A percentile compares a stretch with the other conserved stretches of the same genome.
These are phyloP conservation scores for Aureobasidium sp. DNA, from an alignment of 2,329 filamentous ascomycete genomes.

Conservation along the genomic window DNA sequence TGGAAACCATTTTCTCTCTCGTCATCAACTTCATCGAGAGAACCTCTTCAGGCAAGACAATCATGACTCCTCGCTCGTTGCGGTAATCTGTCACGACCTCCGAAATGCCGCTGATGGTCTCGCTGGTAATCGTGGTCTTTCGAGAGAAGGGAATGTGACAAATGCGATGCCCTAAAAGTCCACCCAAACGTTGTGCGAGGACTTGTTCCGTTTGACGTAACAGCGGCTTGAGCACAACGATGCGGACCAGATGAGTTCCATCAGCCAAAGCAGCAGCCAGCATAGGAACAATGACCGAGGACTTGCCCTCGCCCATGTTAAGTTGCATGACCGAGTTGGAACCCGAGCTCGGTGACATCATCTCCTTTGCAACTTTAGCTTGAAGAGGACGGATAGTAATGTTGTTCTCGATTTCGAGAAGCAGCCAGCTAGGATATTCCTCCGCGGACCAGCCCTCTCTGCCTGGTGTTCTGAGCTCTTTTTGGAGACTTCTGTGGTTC, in stretches of 20 bases:
- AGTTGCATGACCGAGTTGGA: conserved; percentile 50
- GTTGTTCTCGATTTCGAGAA: conserved; percentile 58
- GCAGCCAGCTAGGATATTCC: conserved; percentile 51
- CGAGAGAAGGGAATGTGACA: conserved; percentile 54
- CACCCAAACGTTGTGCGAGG: conserved; percentile 49
- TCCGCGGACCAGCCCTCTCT: conserved; percentile 50
- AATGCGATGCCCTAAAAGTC: conserved; percentile 47
- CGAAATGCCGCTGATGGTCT: not conserved
- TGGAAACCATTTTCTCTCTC: conserved; percentile 49
- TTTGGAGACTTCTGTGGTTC: not conserved
- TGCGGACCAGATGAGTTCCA: conserved; percentile 41
- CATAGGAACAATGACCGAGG: conserved; percentile 62
- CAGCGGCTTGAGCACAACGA: conserved; percentile 52
- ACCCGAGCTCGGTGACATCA: conserved; percentile 36
- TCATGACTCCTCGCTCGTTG: conserved; percentile 43
- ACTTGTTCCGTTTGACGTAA: conserved; percentile 53
- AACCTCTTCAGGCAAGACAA: conserved; percentile 57
- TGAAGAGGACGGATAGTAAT: conserved; percentile 57
- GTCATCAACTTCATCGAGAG: conserved; percentile 60
- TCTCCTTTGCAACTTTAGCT: conserved; percentile 49
- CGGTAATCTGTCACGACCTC: not conserved
- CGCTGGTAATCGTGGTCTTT: conserved; percentile 33
- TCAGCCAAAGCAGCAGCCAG: conserved; percentile 43
- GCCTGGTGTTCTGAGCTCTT: conserved; percentile 42
- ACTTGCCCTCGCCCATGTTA: conserved; percentile 68